Conservation (phyloP, 2,329 filamentous ascomycete species). For the Aspergillus luchuensis region DNA sequence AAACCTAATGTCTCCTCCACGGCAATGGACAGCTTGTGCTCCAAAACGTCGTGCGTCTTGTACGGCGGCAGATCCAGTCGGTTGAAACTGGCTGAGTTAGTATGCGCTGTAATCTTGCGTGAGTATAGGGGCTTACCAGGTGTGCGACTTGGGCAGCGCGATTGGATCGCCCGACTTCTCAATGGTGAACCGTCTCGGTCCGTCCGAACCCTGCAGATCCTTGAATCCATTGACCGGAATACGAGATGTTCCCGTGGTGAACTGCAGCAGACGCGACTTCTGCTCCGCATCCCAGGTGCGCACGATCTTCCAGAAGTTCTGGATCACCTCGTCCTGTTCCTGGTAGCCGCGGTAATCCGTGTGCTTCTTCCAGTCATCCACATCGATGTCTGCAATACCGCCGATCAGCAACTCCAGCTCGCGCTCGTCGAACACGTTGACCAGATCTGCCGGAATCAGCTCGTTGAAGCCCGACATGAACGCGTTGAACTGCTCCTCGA, state of each 20-base stretch:
- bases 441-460: conserved; percentile 90
- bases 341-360: conserved; percentile 99
- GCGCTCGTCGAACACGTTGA: conserved; percentile 98
- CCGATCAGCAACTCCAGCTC: conserved; percentile 95
- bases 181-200: conserved; percentile 92
- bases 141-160: conserved; percentile 95
- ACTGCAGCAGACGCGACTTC: conserved; percentile 93
- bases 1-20: conserved; percentile 99
- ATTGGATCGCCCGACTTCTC: conserved; percentile 92
- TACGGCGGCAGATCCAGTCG: conserved; percentile 93
- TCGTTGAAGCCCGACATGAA: conserved; percentile 98
- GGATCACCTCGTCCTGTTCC: conserved; percentile 93
- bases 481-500: conserved; percentile 96
- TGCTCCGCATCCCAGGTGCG: conserved; percentile 97
- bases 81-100: conserved; percentile 71
- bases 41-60: conserved; percentile 80
- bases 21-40: conserved; percentile 89
- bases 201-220: conserved; percentile 95
- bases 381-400: conserved; percentile 99
- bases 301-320: conserved; percentile 97
- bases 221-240: conserved; percentile 99
- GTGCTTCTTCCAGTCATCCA: conserved; percentile 99
- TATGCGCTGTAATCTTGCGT: neutral
- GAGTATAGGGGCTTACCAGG: conserved; percentile 68
- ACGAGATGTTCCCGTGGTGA: conserved; percentile 94